Percentiles rank a stretch among this genome's conserved stretches.
Conservation (phyloP, 306 rosid species). For the Vigna mungo region DNA sequence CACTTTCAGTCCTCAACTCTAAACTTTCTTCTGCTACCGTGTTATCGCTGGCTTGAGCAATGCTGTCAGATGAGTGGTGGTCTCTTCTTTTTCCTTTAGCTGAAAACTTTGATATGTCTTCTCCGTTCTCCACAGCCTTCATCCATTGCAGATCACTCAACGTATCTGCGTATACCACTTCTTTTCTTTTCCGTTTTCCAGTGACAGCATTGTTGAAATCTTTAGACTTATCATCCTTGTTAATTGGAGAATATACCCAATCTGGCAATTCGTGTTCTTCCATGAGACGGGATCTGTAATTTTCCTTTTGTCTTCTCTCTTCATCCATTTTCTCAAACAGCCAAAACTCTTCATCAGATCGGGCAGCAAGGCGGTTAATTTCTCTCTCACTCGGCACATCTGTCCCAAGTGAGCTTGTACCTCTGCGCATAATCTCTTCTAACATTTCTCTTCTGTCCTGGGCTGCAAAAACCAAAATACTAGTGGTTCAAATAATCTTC, state of each 20-base stretch:
- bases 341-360: slow-evolving; percentile 97
- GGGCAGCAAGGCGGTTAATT: slow-evolving; percentile 98
- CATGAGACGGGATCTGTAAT: slow-evolving; percentile 91
- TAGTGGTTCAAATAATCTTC: slow-evolving; percentile 17
- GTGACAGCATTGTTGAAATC: slow-evolving; percentile 50
- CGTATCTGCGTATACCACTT: slow-evolving; percentile 84
- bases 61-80: slow-evolving; percentile 55
- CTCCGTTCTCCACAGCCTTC: slow-evolving; percentile 96
- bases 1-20: slow-evolving; percentile 53
- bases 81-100: slow-evolving; percentile 66
- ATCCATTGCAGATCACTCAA: slow-evolving; percentile 90
- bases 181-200: slow-evolving; percentile 92
- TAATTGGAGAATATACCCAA: slow-evolving; percentile 84
- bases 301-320: slow-evolving; percentile 94
- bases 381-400: slow-evolving; percentile 99
- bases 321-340: slow-evolving; percentile 97
- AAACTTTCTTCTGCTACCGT: slow-evolving; percentile 58
- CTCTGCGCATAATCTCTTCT: slow-evolving; percentile 98
- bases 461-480: slow-evolving; percentile 64
- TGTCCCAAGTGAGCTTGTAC: slow-evolving; percentile 93
- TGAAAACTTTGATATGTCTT: slow-evolving; percentile 64
- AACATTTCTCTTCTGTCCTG: slow-evolving; percentile 98
- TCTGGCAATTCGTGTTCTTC: slow-evolving; percentile 98
- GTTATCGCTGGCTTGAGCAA: slow-evolving; percentile 51
- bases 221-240: slow-evolving; percentile 61